These are phyloP conservation scores for Sphagnum tenellum DNA, from an alignment of 225 moss, liverwort and hornwort genomes.

Conservation along the genomic window DNA sequence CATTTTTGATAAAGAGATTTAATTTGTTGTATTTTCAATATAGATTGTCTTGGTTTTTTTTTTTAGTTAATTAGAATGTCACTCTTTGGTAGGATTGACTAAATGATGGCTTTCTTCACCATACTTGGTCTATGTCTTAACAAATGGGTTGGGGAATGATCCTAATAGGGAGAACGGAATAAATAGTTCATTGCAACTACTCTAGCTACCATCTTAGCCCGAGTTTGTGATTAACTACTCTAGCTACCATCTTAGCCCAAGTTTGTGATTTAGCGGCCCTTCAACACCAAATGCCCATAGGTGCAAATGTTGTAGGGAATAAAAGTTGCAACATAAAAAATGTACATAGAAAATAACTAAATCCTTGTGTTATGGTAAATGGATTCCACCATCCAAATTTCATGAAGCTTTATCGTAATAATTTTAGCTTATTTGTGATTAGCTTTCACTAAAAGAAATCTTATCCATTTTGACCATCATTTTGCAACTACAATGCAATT, in stretches of 20 bases:
- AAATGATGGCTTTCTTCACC: background rate
- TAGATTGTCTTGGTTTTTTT: background rate
- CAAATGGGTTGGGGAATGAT: background rate
- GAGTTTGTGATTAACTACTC: too few relatives aligned
- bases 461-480: too few relatives aligned
- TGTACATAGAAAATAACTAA: constrained; percentile 72
- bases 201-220: constrained; percentile 73
- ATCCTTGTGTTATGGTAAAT: too few relatives aligned
- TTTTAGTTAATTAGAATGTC: too few relatives aligned
- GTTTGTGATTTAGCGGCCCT: constrained; percentile 89
- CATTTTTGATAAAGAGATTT: background rate
- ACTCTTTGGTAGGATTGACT: background rate
- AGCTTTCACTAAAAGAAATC: too few relatives aligned
- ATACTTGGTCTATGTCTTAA: background rate
- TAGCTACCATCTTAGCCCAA: constrained; percentile 66
- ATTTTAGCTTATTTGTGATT: too few relatives aligned
- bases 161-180: constrained; percentile 75
- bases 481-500: too few relatives aligned
- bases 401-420: too few relatives aligned
- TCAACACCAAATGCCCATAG: constrained; percentile 65
- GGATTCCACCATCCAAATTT: too few relatives aligned
- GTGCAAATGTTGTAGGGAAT: constrained; percentile 47
- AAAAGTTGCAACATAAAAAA: constrained; percentile 82
- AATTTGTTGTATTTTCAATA: background rate
- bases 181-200: constrained; percentile 97